Evolutionary conservation across 306 rosid species (phyloP).

Genomic region (Argentina anserina): DNA sequence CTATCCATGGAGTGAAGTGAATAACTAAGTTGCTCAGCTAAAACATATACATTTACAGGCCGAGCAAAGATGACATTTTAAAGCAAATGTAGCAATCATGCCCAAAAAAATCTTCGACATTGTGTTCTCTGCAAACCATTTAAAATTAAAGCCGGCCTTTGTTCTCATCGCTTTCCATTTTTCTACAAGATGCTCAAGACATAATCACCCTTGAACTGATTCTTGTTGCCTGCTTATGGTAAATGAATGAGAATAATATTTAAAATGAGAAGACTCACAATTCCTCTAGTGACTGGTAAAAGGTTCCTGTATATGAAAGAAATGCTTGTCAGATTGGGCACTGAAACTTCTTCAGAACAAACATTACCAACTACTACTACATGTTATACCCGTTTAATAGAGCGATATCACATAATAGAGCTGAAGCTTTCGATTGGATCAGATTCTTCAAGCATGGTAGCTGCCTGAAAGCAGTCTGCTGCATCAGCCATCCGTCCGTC

Average conservation of each 20-base stretch:
- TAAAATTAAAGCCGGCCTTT: slow-evolving; percentile 12
- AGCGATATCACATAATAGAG: slow-evolving; percentile 39
- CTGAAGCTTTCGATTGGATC: slow-evolving; percentile 82
- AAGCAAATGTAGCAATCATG: slow-evolving; percentile 17
- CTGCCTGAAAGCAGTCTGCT: slow-evolving; percentile 91
- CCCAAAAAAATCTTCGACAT: background rate
- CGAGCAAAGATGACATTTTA: slow-evolving; percentile 33
- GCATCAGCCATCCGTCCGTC: slow-evolving; percentile 78
- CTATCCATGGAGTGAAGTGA: background rate
- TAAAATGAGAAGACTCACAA: background rate
- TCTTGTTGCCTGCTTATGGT: slow-evolving; percentile 24
- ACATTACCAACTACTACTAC: background rate
- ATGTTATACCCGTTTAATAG: background rate
- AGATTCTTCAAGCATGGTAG: slow-evolving; percentile 87
- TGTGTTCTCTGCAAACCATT: slow-evolving; percentile 26
- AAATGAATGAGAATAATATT: background rate
- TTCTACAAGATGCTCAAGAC: slow-evolving; percentile 7
- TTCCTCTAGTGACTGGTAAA: slow-evolving; percentile 4
- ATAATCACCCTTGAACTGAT: slow-evolving; percentile 18
- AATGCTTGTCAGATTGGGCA: background rate
- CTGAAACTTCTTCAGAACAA: background rate
- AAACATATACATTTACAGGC: slow-evolving; percentile 45
- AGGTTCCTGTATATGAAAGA: slow-evolving; percentile 1
- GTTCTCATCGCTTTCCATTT: slow-evolving; percentile 20
- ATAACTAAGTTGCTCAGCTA: slow-evolving; percentile 20